phyloP scores from a whole-genome alignment of 1,139 yeast species.

The Blastobotrys aristatus region DNA sequence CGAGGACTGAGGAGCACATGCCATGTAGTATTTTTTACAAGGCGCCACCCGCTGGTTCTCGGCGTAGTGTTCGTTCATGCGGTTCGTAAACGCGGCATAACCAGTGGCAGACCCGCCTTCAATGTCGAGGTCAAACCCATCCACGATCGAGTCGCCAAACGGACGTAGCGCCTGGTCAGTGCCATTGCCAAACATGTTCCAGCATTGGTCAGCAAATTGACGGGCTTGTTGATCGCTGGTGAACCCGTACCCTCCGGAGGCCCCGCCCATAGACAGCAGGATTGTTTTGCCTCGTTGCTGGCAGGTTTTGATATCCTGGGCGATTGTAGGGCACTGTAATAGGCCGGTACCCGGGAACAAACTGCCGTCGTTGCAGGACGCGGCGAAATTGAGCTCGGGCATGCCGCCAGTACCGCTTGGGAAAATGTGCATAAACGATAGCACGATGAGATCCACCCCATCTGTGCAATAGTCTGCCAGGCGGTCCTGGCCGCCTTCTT shows the following conservation, averaged over 20 bases:
- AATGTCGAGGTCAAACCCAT: slow-evolving; percentile 69
- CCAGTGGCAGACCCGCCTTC: slow-evolving; percentile 52
- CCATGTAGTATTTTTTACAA: slow-evolving; percentile 53
- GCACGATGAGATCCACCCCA: slow-evolving; percentile 55
- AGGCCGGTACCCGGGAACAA: slow-evolving; percentile 30
- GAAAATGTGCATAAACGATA: slow-evolving; percentile 65
- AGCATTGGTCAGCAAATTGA: slow-evolving; percentile 64
- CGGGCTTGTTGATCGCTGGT: slow-evolving; percentile 53
- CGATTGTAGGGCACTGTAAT: slow-evolving; percentile 36
- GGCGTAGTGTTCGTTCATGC: slow-evolving; percentile 52
- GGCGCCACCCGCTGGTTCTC: slow-evolving; percentile 29
- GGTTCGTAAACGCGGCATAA: slow-evolving; percentile 45
- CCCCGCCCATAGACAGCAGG: slow-evolving; percentile 83
- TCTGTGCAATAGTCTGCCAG: slow-evolving; percentile 66
- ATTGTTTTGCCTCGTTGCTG: slow-evolving; percentile 75
- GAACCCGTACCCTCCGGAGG: slow-evolving; percentile 75
- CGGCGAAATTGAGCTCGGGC: slow-evolving; percentile 61
- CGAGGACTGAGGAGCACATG: slow-evolving; percentile 95
- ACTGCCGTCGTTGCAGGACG: slow-evolving; percentile 39
- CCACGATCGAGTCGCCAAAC: slow-evolving; percentile 58
- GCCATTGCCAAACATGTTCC: slow-evolving; percentile 86
- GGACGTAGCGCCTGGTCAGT: slow-evolving; percentile 58
- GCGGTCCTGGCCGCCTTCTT: slow-evolving; percentile 52
- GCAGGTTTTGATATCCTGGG: slow-evolving; percentile 75
- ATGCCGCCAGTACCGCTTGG: slow-evolving; percentile 31